phyloP scores from a whole-genome alignment of 2,329 filamentous ascomycete genomes.

The Metarhizium rileyi region DNA sequence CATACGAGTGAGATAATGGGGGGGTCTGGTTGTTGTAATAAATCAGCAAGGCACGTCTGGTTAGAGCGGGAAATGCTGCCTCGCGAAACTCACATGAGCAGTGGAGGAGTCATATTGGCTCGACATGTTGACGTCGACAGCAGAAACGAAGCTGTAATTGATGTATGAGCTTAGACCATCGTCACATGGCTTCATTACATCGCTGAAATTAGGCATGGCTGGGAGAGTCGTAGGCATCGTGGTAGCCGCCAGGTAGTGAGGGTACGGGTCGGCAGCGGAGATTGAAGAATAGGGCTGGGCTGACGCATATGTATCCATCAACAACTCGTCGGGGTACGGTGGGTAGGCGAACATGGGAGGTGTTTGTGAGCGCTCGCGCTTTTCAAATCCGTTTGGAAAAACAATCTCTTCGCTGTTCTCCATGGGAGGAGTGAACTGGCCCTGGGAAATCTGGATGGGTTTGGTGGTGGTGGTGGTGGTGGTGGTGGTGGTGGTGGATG shows the following conservation, averaged over 20 bases:
- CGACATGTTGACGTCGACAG: conserved; percentile 51
- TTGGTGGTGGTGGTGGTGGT: no score
- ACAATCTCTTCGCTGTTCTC: conserved; percentile 54
- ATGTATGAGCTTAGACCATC: conserved; percentile 56
- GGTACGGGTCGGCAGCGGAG: conserved; percentile 41
- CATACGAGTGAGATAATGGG: conserved; percentile 64
- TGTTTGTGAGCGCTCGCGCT: conserved; percentile 59
- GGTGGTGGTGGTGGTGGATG: conserved; percentile 24
- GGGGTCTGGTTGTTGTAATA: conserved; percentile 51
- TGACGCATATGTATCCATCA: conserved; percentile 49
- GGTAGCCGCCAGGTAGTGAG: conserved; percentile 44
- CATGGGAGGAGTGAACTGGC: conserved; percentile 54
- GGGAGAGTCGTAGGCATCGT: conserved; percentile 51
- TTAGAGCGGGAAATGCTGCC: conserved; percentile 29
- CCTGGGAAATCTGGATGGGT: conserved; percentile 30
- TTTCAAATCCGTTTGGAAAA: conserved; percentile 49
- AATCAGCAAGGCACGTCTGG: conserved; percentile 40
- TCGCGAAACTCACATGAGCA: conserved; percentile 60
- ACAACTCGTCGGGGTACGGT: conserved; percentile 57
- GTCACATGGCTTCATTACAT: conserved; percentile 43
- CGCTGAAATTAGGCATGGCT: conserved; percentile 54
- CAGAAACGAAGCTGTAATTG: conserved; percentile 55
- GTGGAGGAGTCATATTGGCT: conserved; percentile 57
- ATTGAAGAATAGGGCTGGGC: conserved; percentile 42
- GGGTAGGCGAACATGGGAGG: conserved; percentile 61